A percentile compares a stretch with the other conserved stretches of the same genome.
Evolutionary conservation across 1,139 yeast genomes (phyloP).

Genomic region (Geotrichum citri-aurantii): DNA sequence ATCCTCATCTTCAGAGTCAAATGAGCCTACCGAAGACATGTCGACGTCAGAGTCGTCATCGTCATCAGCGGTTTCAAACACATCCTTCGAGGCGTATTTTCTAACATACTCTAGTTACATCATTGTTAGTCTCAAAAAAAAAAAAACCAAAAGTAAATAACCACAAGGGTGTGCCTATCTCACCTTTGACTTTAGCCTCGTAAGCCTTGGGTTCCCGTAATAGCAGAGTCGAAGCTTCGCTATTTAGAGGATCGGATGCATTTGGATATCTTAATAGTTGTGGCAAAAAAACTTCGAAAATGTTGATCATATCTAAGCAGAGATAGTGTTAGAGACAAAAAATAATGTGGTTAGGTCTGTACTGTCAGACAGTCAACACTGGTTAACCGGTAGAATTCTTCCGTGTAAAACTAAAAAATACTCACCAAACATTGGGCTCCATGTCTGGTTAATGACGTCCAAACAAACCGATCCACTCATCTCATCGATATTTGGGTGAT

Average conservation of each 20-base stretch:
- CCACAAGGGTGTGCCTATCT: conserved; percentile 21
- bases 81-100: conserved; percentile 58
- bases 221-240: conserved; percentile 83
- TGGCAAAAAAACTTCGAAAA: conserved; percentile 89
- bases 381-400: not conserved
- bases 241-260: conserved; percentile 88
- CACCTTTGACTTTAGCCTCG: conserved; percentile 54
- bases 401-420: not conserved
- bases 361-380: not conserved
- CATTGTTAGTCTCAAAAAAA: not conserved
- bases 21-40: conserved; percentile 43
- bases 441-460: conserved; percentile 94
- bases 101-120: conserved; percentile 49
- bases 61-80: conserved; percentile 35
- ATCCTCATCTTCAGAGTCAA: conserved; percentile 45
- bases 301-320: conserved; percentile 53
- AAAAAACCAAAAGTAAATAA: not conserved
- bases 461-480: conserved; percentile 89
- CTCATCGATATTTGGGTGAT: conserved; percentile 77
- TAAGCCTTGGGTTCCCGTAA: conserved; percentile 65
- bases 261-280: conserved; percentile 89
- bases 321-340: not conserved
- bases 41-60: conserved; percentile 38
- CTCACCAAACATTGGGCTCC: conserved; percentile 94
- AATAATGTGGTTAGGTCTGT: not conserved